Evolutionary conservation across 768 basidiomycete genomes (phyloP), one percentile per base, ranked within the genome.

Genomic region (Hygrophoropsis aurantiaca): DNA sequence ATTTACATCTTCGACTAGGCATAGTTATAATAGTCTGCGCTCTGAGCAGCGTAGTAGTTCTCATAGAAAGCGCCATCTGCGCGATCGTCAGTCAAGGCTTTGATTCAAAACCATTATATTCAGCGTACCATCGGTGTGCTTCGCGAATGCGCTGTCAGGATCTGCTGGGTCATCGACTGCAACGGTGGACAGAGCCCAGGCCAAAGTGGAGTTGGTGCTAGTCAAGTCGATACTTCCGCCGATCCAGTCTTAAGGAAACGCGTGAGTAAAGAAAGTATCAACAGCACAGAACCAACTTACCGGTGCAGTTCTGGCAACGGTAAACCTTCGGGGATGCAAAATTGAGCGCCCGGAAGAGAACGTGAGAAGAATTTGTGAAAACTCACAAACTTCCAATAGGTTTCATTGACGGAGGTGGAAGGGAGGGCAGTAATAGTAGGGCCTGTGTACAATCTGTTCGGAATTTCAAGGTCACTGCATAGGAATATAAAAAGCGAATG

Each of bases 111-210:
- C 18, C 11, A 35, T 20, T 40, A 24, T 39, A 39, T 33, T 46
- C 21, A 18, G 55, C 75, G 57, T 52, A 82, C 81, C 82, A 54
- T 82, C 80, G 6, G 75, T 79, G 63, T 85, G 82, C 55, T 82
- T 76, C 11, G 59, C 53, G 60, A 84, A 79, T 16, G 71, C 72
- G 50, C 74, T 78, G 26, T 74, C 57, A 4, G 79, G 71, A 56
- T 81, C 68, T 5, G 79, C 58, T 3, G 81, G 81, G 44, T 61
- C 62, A 51, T 74, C 70, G n/a, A 80, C 77, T 1, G 62, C 67
- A 38, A 70, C 60, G 36, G 51, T 59, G 2, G 75, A 78, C 47
- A 55, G 60, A 1, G 72, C 78, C 81, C 81, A 84, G 10, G 80
- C 81, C 8, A 78, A 64, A 35, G 73, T 70, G 30, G 57, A 59